phyloP scores from a whole-genome alignment of 345 rosid genomes.

The Cardiospermum halicacabum region DNA sequence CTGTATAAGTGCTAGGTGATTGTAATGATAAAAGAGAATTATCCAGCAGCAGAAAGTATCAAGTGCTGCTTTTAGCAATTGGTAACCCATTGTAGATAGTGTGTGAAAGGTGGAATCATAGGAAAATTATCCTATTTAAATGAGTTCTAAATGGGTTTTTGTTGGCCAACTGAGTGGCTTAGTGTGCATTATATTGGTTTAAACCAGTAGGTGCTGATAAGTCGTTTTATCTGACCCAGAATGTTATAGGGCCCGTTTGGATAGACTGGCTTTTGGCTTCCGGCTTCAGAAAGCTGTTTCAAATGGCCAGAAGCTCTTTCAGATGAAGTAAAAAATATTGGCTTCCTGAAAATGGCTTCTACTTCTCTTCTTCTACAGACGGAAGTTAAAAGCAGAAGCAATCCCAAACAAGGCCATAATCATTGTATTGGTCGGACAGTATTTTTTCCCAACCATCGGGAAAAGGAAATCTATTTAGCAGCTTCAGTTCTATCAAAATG shows the following conservation, averaged over 20 bases:
- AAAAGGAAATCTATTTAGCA: background rate
- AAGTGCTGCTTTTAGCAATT: background rate
- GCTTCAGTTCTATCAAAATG: too few species aligned
- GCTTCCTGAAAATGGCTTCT: too few species aligned
- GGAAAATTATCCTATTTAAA: background rate
- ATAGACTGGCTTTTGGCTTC: too few species aligned
- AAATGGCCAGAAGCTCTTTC: too few species aligned
- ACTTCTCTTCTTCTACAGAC: too few species aligned
- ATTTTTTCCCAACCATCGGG: background rate
- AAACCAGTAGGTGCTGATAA: background rate
- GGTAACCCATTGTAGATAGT: background rate
- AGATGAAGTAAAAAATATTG: too few species aligned
- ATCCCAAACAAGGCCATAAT: too few species aligned
- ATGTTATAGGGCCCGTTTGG: too few species aligned
- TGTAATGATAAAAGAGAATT: background rate
- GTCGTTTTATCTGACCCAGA: background rate
- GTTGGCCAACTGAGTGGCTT: background rate
- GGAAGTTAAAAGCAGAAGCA: too few species aligned
- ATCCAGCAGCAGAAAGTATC: background rate
- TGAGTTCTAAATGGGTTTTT: background rate
- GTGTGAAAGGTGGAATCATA: background rate
- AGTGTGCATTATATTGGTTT: background rate
- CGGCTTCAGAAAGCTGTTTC: too few species aligned
- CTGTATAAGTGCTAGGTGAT: background rate
- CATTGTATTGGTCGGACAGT: background rate